Percentiles rank a stretch among this genome's conserved stretches.
These are phyloP conservation scores for Aurantiochytrium sp. DNA, from an alignment of 108 stramenopile genomes.

Conservation along the genomic window DNA sequence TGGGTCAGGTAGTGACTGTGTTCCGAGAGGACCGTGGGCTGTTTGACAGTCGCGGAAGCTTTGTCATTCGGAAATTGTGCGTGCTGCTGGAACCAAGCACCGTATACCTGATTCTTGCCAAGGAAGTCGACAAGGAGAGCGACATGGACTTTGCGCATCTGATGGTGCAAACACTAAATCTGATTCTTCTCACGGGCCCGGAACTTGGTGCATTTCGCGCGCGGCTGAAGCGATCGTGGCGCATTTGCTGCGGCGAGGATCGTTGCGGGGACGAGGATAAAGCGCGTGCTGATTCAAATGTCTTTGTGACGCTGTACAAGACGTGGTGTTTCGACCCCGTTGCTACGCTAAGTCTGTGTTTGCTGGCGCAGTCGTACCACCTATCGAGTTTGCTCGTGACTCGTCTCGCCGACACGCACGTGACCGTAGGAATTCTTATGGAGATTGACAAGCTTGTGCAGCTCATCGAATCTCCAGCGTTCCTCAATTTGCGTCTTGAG, in stretches of 20 bases:
- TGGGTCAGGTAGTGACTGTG: conserved; percentile 77
- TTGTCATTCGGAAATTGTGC: conserved; percentile 90
- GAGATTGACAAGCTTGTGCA: conserved; percentile 95
- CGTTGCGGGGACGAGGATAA: background rate
- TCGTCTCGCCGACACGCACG: conserved; percentile 74
- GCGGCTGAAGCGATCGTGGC: conserved; percentile 39
- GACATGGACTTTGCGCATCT: conserved; percentile 58
- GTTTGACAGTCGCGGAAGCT: conserved; percentile 84
- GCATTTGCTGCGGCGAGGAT: background rate
- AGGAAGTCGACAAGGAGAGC: conserved; percentile 26
- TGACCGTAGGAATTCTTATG: conserved; percentile 93
- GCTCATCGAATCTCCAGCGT: conserved; percentile 92
- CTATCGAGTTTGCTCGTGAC: conserved; percentile 79
- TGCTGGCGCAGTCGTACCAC: conserved; percentile 88
- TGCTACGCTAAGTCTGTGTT: conserved; percentile 85
- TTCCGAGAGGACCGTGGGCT: conserved; percentile 77
- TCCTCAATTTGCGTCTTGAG: conserved; percentile 86
- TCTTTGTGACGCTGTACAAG: conserved; percentile 73
- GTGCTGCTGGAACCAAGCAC: conserved; percentile 80
- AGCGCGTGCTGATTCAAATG: conserved; percentile 27
- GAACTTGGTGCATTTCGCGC: conserved; percentile 80
- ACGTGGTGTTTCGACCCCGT: conserved; percentile 97
- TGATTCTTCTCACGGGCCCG: conserved; percentile 87
- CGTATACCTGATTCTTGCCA: conserved; percentile 81
- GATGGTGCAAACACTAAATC: conserved; percentile 94